Conservation (phyloP, 2,329 filamentous ascomycete genomes). For the Sclerotinia spermophila region DNA sequence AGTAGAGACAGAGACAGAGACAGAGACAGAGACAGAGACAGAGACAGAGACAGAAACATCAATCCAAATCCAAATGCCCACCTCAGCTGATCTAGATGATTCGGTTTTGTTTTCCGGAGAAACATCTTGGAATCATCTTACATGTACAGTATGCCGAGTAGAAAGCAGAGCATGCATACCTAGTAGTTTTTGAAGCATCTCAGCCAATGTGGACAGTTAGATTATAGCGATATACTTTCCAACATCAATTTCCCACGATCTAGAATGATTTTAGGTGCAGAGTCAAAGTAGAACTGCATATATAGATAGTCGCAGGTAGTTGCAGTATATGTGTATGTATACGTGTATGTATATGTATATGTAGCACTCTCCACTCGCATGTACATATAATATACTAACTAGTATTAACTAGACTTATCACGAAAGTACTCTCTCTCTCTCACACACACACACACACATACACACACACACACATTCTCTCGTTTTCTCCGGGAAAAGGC, state of each 20-base stretch:
- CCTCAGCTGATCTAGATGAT: slow-evolving; percentile 2
- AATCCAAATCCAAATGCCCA: neutral
- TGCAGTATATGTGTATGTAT: too few species aligned
- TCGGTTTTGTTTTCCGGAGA: slow-evolving; percentile 11
- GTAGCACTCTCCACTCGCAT: neutral
- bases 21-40: too few species aligned
- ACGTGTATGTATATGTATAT: too few species aligned
- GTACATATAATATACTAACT: too few species aligned
- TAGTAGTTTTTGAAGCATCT: neutral
- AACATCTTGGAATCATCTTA: slow-evolving; percentile 13
- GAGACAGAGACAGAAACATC: too few species aligned
- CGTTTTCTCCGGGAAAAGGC: slow-evolving; percentile 3
- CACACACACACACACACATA: too few species aligned
- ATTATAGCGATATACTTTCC: neutral
- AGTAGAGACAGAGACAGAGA: too few species aligned
- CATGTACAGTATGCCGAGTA: slow-evolving; percentile 10
- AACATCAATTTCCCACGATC: neutral
- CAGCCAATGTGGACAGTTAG: neutral
- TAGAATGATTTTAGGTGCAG: slow-evolving; percentile 3
- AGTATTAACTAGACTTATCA: too few species aligned
- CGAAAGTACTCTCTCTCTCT: neutral
- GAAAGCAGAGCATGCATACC: neutral
- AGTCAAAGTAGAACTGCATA: neutral
- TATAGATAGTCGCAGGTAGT: neutral
- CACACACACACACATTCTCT: too few species aligned